Evolutionary conservation across 176 grass and related monocot genomes (phyloP).

Genomic region (Alloteropsis semialata): DNA sequence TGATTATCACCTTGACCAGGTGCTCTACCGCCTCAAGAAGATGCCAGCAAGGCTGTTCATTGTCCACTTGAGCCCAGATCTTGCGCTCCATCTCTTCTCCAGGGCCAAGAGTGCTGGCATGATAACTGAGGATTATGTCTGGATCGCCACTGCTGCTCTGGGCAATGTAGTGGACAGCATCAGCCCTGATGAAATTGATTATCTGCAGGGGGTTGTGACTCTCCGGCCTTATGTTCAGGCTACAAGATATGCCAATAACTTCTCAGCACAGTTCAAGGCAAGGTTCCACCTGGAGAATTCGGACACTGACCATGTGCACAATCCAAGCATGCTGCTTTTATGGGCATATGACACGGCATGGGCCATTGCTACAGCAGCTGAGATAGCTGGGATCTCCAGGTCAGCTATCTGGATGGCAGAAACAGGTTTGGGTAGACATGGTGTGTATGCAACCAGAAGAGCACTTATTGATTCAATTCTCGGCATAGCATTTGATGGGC

Average conservation of each 20-base stretch:
- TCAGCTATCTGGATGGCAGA: background rate
- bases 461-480: constrained; percentile 35
- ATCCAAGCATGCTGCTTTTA: background rate
- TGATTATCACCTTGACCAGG: background rate
- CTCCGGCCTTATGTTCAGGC: constrained; percentile 10
- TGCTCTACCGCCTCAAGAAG: constrained; percentile 39
- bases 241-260: background rate
- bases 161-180: constrained; percentile 2
- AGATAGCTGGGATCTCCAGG: constrained; percentile 3
- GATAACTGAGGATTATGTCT: constrained; percentile 36
- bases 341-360: constrained; percentile 32
- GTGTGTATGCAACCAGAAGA: background rate
- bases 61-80: constrained; percentile 10
- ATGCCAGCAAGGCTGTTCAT: constrained; percentile 44
- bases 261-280: constrained; percentile 15
- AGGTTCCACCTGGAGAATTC: background rate
- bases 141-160: constrained; percentile 32
- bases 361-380: constrained; percentile 28
- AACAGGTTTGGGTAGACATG: background rate
- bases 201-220: constrained; percentile 42
- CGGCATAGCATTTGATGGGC: constrained; percentile 25
- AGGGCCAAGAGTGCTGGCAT: constrained; percentile 10
- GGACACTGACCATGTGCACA: background rate
- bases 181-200: background rate
- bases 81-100: constrained; percentile 20